phyloP scores from a whole-genome alignment of 306 rosid genomes.

The Comarum palustre region DNA sequence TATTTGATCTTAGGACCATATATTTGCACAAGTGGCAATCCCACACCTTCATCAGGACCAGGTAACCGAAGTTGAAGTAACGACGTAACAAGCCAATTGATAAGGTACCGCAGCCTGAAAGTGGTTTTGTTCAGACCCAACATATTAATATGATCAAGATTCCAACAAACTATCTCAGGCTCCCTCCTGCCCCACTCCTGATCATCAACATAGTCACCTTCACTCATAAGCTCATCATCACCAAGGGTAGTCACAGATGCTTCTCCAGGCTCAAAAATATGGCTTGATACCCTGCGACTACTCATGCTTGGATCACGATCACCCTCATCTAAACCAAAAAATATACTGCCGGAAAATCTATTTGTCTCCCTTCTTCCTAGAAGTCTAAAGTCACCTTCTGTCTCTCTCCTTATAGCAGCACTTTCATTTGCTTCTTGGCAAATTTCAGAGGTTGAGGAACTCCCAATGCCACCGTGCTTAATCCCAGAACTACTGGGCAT shows the following conservation, averaged over 20 bases:
- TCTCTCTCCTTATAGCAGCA: slow-evolving; percentile 96
- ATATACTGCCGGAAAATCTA: slow-evolving; percentile 56
- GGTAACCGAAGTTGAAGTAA: slow-evolving; percentile 71
- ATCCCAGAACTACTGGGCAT: slow-evolving; percentile 27
- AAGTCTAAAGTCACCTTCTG: slow-evolving; percentile 88
- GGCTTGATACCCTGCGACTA: slow-evolving; percentile 55
- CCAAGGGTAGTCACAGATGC: slow-evolving; percentile 50
- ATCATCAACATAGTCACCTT: slow-evolving; percentile 74
- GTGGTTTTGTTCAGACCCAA: slow-evolving; percentile 93
- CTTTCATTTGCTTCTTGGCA: slow-evolving; percentile 64
- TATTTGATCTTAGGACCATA: slow-evolving; percentile 97
- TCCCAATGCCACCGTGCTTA: slow-evolving; percentile 38
- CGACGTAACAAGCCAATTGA: slow-evolving; percentile 95
- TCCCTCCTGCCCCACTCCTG: slow-evolving; percentile 59
- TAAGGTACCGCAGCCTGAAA: slow-evolving; percentile 69
- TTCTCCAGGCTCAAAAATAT: slow-evolving; percentile 58
- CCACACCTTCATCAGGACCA: slow-evolving; percentile 36
- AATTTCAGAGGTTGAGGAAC: slow-evolving; percentile 55
- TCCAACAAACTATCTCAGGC: slow-evolving; percentile 64
- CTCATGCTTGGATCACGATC: slow-evolving; percentile 52
- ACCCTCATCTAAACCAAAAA: slow-evolving; percentile 73
- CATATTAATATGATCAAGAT: slow-evolving; percentile 78
- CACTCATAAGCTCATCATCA: slow-evolving; percentile 68
- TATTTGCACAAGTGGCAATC: slow-evolving; percentile 64
- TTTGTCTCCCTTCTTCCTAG: slow-evolving; percentile 82